Conservation (phyloP, 1,284 basidiomycete species). For the Pisolithus thermaeus region DNA sequence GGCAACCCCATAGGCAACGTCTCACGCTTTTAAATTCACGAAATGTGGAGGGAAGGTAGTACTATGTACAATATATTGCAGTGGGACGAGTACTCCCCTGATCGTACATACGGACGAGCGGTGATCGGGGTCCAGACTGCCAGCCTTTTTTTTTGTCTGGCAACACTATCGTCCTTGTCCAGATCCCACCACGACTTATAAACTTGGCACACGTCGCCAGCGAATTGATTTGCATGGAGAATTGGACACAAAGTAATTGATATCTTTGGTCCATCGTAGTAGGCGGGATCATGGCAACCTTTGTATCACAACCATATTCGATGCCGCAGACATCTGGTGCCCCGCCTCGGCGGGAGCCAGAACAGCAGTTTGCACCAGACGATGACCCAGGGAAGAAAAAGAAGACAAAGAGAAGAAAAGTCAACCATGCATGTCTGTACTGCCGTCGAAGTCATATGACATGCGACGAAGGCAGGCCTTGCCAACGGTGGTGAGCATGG, state of each 20-base stretch:
- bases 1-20: too few species aligned
- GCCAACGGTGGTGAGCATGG: conserved; percentile 76
- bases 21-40: too few species aligned
- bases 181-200: too few species aligned
- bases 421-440: conserved; percentile 90
- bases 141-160: too few species aligned
- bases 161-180: too few species aligned
- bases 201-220: background rate
- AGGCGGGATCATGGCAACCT: conserved; percentile 21
- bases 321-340: conserved; percentile 11
- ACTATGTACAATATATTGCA: too few species aligned
- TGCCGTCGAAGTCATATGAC: conserved; percentile 93
- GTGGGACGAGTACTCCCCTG: too few species aligned
- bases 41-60: too few species aligned
- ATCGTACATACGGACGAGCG: too few species aligned
- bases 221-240: background rate
- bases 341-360: conserved; percentile 19
- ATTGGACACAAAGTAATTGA: background rate
- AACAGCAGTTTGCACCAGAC: conserved; percentile 18
- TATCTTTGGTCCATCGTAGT: background rate
- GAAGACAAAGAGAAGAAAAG: conserved; percentile 70
- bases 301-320: conserved; percentile 26
- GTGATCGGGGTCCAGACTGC: too few species aligned
- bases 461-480: conserved; percentile 85
- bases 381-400: conserved; percentile 42